Evolutionary conservation across 805 yeast genomes (phyloP), one percentile per base, ranked within the genome.

Genomic region (Ogataea minuta): DNA sequence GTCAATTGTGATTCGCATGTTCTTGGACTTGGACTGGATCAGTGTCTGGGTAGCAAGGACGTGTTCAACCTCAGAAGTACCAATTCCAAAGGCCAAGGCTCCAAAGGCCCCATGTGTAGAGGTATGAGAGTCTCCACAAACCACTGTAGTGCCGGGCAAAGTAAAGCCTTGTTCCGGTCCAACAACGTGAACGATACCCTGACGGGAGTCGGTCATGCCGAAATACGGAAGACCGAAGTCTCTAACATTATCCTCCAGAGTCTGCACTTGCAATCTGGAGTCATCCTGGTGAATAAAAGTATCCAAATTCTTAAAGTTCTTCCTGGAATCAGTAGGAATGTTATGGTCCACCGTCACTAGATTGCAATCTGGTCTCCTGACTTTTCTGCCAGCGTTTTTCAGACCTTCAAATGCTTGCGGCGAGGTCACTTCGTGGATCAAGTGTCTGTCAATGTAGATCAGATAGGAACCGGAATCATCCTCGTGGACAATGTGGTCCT

Each of bases 151-250:
- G 55, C 99, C 99, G 25, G 99, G 99, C 37, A 93, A 73, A 24
- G 99, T 93, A 70, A 93, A 93, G 36, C 98, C 99, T 68, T 93
- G 98, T 64, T 93, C 99, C 26, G 99, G 99, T 33, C 99, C 99
- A 44, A 93, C 95, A 52, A 93, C 87, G 65, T 93, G 99, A 40
- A 93, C 99, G 60, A 93, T 93, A 55, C 99, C 99, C 68, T 93
- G 99, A 67, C 98, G 81, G 48, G 74, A 74, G 67, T 91, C 98
- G 43, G 81, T 75, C 95, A 93, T 86, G 53, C 99, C 99, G 50
- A 91, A 90, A 62, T 82, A 93, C 10, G 96, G 84, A 26, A 93
- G 83, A 54, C 78, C 91, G 57, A 91, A 93, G 49, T 81, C 87
- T 63, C 80, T 81, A 53, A 93, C 98, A 57, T 93, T 93, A 56